Evolutionary conservation across 2,329 filamentous ascomycete species (phyloP).

Genomic region (Ophiostoma quercus): DNA sequence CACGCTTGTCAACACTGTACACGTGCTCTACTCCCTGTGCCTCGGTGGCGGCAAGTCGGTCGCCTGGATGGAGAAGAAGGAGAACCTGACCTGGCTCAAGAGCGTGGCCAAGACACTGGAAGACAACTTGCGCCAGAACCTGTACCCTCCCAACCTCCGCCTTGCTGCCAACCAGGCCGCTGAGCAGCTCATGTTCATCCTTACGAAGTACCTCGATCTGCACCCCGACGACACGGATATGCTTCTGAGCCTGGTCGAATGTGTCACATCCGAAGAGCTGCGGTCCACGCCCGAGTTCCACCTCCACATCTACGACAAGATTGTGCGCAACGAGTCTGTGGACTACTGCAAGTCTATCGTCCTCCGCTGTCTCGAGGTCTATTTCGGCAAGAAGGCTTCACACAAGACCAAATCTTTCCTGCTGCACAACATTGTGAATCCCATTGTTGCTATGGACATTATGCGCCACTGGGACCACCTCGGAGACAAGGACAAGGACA

Average conservation of each 20-base stretch:
- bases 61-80: conserved; percentile 72
- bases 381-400: conserved; percentile 68
- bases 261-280: conserved; percentile 76
- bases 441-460: conserved; percentile 93
- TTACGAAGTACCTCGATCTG: conserved; percentile 72
- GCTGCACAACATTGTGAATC: conserved; percentile 88
- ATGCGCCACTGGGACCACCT: conserved; percentile 70
- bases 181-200: conserved; percentile 79
- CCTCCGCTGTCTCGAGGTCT: conserved; percentile 80
- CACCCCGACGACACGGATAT: conserved; percentile 74
- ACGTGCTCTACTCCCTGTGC: conserved; percentile 74
- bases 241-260: conserved; percentile 78
- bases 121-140: conserved; percentile 63
- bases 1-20: conserved; percentile 80
- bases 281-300: conserved; percentile 70
- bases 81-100: conserved; percentile 56
- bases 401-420: conserved; percentile 92
- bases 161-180: conserved; percentile 83
- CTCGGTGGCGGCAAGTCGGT: conserved; percentile 28
- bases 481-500: conserved; percentile 39
- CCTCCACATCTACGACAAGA: conserved; percentile 75
- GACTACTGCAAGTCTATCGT: conserved; percentile 81
- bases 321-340: conserved; percentile 78
- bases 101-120: conserved; percentile 73
- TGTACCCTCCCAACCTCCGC: conserved; percentile 65